Conservation (phyloP, 148 eudicot species). For the Fallopia convolvulus region DNA sequence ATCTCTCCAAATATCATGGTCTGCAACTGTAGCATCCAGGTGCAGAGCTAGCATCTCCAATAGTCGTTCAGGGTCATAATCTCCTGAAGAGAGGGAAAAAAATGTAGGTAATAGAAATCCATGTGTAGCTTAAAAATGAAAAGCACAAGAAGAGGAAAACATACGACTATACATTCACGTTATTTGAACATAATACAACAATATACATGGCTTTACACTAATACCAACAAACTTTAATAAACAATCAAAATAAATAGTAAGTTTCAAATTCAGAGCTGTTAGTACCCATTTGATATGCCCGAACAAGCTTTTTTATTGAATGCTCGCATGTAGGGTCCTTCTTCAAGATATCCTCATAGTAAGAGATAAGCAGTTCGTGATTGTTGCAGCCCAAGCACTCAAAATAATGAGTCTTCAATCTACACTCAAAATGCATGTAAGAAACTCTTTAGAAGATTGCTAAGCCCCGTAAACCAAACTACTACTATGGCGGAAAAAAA, state of each 20-base stretch:
- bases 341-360: conserved; percentile 58
- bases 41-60: conserved; percentile 72
- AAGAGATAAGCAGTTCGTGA: conserved; percentile 32
- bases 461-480: not conserved
- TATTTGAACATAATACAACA: not conserved
- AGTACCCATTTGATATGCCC: conserved; percentile 57
- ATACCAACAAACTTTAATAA: not conserved
- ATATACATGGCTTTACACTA: not conserved
- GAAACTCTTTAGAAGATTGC: not conserved
- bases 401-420: conserved; percentile 51
- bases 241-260: not conserved
- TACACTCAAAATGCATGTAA: conserved; percentile 17
- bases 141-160: not conserved
- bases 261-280: not conserved
- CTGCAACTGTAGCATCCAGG: conserved; percentile 62
- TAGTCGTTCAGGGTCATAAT: conserved; percentile 46
- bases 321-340: conserved; percentile 74
- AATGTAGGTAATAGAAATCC: not conserved
- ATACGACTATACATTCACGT: not conserved
- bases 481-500: not conserved
- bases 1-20: conserved; percentile 50
- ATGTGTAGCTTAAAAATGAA: not conserved
- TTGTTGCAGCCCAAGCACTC: conserved; percentile 50
- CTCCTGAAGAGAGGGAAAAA: conserved; percentile 31
- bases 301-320: conserved; percentile 52